These are phyloP conservation scores for Backusella tarrabulga DNA, from an alignment of 192 early-diverging fungal species.

Conservation along the genomic window DNA sequence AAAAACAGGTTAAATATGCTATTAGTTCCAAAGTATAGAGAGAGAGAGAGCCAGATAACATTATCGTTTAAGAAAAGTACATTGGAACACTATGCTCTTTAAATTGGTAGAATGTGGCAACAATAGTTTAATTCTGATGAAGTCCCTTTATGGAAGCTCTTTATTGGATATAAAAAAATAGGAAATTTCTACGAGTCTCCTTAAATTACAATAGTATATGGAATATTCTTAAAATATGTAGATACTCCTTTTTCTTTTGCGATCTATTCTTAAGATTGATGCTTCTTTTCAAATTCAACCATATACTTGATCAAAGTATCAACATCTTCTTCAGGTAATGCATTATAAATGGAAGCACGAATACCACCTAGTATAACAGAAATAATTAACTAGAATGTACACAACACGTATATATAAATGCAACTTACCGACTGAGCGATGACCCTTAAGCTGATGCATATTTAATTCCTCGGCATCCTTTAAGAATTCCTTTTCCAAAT, in stretches of 20 bases:
- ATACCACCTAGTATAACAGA: slow-evolving; percentile 58
- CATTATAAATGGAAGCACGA: slow-evolving; percentile 92
- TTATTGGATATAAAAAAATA: neutral
- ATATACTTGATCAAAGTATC: slow-evolving; percentile 77
- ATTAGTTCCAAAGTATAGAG: no score
- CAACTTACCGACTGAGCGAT: slow-evolving; percentile 79
- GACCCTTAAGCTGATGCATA: slow-evolving; percentile 92
- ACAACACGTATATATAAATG: neutral
- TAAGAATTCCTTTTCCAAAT: slow-evolving; percentile 80
- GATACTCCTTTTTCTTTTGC: neutral
- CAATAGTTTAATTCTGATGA: neutral
- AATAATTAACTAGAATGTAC: neutral
- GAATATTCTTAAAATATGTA: neutral
- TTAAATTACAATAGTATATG: neutral
- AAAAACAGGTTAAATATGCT: no score
- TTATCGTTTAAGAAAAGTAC: neutral
- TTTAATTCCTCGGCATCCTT: slow-evolving; percentile 71
- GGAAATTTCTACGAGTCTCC: neutral
- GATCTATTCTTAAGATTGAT: slow-evolving; percentile 17
- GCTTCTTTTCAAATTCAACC: slow-evolving; percentile 73
- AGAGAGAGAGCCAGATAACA: no score
- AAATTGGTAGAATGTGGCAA: neutral
- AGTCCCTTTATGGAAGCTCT: neutral
- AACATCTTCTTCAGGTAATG: slow-evolving; percentile 83
- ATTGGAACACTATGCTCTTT: neutral